phyloP scores from a whole-genome alignment of 495 filamentous ascomycete genomes.

The Melanomma pulvis-pyrius region DNA sequence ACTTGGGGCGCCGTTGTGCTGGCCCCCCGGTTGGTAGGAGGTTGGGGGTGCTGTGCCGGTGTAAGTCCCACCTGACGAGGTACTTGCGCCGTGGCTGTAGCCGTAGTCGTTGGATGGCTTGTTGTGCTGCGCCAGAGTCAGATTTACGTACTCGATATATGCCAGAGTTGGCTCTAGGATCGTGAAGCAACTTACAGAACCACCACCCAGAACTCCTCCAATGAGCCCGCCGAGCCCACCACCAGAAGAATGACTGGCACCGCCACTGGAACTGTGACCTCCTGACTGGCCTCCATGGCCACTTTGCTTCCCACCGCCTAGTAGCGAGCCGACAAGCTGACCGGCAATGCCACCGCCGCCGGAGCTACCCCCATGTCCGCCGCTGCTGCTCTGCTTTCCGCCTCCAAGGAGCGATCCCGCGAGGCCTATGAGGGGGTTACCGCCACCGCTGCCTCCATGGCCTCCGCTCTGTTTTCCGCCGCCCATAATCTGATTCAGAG shows the following conservation, averaged over 20 bases:
- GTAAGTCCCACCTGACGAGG: slow-evolving; percentile 44
- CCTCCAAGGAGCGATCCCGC: slow-evolving; percentile 50
- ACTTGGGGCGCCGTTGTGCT: slow-evolving; percentile 19
- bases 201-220: slow-evolving; percentile 38
- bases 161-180: neutral
- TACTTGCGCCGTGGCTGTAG: slow-evolving; percentile 38
- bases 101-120: slow-evolving; percentile 36
- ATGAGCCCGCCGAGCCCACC: slow-evolving; percentile 38
- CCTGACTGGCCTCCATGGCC: slow-evolving; percentile 13
- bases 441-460: slow-evolving; percentile 18
- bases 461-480: slow-evolving; percentile 39
- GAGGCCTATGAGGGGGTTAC: slow-evolving; percentile 37
- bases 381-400: slow-evolving; percentile 34
- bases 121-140: slow-evolving; percentile 22
- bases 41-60: slow-evolving; percentile 48
- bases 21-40: slow-evolving; percentile 44
- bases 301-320: neutral
- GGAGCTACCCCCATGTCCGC: slow-evolving; percentile 29
- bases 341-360: slow-evolving; percentile 31
- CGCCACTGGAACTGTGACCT: slow-evolving; percentile 33
- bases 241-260: slow-evolving; percentile 12
- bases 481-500: slow-evolving; percentile 47
- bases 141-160: neutral
- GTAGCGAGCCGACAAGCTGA: slow-evolving; percentile 12
- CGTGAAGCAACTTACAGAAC: slow-evolving; percentile 33